Conservation (phyloP, 352 stramenopile species). For the Nothophytophthora sp. region DNA sequence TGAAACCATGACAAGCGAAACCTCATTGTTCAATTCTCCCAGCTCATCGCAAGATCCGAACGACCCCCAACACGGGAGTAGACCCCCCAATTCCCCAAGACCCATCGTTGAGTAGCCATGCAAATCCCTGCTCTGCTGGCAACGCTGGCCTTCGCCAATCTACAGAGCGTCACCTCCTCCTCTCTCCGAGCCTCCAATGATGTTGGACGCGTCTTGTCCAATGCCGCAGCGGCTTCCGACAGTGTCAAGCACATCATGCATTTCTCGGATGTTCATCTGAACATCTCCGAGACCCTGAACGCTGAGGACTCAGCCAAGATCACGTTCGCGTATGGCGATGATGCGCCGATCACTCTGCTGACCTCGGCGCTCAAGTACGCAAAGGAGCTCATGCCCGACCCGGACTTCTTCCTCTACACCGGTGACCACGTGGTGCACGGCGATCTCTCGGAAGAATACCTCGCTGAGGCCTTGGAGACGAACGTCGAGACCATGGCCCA, state of each 20-base stretch:
- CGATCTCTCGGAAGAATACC: slow-evolving; percentile 42
- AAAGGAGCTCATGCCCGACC: slow-evolving; percentile 49
- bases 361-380: slow-evolving; percentile 65
- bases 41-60: no score
- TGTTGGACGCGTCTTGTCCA: neutral
- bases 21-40: no score
- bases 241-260: slow-evolving; percentile 61
- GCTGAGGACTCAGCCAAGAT: slow-evolving; percentile 31
- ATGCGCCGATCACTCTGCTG: slow-evolving; percentile 51
- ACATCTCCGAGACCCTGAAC: slow-evolving; percentile 50
- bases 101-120: slow-evolving; percentile 1
- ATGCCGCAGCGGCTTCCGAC: neutral
- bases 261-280: slow-evolving; percentile 78
- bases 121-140: neutral
- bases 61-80: no score
- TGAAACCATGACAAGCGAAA: no score
- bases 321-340: slow-evolving; percentile 37
- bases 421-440: slow-evolving; percentile 69
- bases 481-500: slow-evolving; percentile 68
- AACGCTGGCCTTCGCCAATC: neutral
- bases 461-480: slow-evolving; percentile 47
- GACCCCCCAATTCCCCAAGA: no score
- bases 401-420: slow-evolving; percentile 76
- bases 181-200: slow-evolving; percentile 2
- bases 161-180: neutral